phyloP scores from a whole-genome alignment of 805 yeast species.

The Candida maltosa region DNA sequence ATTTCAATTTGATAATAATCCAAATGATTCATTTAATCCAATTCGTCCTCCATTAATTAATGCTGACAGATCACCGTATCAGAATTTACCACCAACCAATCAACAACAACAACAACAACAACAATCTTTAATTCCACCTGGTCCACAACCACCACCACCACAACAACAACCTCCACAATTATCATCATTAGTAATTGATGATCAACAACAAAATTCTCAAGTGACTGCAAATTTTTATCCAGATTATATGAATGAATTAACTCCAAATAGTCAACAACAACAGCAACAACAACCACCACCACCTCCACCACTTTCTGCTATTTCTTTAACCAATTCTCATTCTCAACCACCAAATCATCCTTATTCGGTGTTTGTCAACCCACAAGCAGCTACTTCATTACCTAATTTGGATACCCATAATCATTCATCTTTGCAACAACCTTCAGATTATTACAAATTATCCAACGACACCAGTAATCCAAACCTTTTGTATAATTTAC shows the following conservation, averaged over 20 bases:
- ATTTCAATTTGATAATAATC: conserved; percentile 3
- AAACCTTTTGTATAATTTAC: conserved; percentile 2
- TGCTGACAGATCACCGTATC: background rate
- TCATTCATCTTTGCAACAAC: background rate
- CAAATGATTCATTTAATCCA: background rate
- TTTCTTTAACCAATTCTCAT: no score
- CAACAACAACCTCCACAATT: background rate
- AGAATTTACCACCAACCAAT: background rate
- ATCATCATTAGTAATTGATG: no score
- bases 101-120: background rate
- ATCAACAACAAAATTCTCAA: background rate
- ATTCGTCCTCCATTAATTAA: background rate
- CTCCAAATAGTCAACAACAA: no score
- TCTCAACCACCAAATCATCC: background rate
- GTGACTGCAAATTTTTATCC: background rate
- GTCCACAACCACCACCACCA: background rate
- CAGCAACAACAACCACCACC: background rate
- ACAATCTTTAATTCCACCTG: background rate
- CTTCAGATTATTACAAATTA: conserved; percentile 2
- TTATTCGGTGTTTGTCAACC: conserved; percentile 5
- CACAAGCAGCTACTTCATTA: conserved; percentile 3
- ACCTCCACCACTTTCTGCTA: no score
- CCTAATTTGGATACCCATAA: background rate
- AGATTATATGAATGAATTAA: no score
- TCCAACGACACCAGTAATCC: conserved; percentile 3